A percentile compares a stretch with the other conserved stretches of the same genome.
Conservation (phyloP, 2,329 filamentous ascomycete species). For the Pseudocercospora fuligena region DNA sequence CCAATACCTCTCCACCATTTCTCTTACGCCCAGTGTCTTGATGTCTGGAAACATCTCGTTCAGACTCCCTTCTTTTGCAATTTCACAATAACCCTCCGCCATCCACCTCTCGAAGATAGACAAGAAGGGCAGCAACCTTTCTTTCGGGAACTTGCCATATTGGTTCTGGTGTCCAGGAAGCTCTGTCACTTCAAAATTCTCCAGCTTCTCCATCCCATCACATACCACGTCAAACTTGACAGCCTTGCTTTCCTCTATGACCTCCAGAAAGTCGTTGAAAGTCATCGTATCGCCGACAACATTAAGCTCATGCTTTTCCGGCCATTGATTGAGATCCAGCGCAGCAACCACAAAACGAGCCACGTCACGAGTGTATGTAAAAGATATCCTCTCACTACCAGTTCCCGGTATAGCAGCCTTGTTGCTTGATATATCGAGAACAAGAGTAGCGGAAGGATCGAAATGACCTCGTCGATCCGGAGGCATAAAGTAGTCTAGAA, state of each 20-base stretch:
- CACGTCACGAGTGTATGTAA: conserved; percentile 56
- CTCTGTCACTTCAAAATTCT: conserved; percentile 21
- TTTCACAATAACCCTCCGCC: neutral
- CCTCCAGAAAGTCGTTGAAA: conserved; percentile 19
- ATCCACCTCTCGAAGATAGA: conserved; percentile 9
- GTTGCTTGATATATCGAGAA: conserved; percentile 15
- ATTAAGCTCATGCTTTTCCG: conserved; percentile 41
- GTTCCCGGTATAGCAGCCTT: conserved; percentile 8
- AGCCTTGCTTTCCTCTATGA: conserved; percentile 13
- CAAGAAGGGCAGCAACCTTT: conserved; percentile 5
- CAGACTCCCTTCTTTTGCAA: conserved; percentile 13
- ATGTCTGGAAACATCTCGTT: conserved; percentile 27
- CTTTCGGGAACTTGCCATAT: conserved; percentile 7
- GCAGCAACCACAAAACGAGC: conserved; percentile 49
- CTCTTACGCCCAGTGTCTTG: conserved; percentile 15
- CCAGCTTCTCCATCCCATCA: conserved; percentile 4
- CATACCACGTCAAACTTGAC: conserved; percentile 7
- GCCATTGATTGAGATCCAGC: conserved; percentile 50
- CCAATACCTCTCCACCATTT: conserved; percentile 26
- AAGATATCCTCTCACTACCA: conserved; percentile 24
- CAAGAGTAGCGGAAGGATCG: neutral
- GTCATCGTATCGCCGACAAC: conserved; percentile 27
- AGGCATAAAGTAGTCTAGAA: conserved; percentile 41
- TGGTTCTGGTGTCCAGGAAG: conserved; percentile 5
- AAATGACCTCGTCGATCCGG: conserved; percentile 25